These are phyloP conservation scores for Citrullus amarus DNA, from an alignment of 306 rosid species.

Conservation along the genomic window DNA sequence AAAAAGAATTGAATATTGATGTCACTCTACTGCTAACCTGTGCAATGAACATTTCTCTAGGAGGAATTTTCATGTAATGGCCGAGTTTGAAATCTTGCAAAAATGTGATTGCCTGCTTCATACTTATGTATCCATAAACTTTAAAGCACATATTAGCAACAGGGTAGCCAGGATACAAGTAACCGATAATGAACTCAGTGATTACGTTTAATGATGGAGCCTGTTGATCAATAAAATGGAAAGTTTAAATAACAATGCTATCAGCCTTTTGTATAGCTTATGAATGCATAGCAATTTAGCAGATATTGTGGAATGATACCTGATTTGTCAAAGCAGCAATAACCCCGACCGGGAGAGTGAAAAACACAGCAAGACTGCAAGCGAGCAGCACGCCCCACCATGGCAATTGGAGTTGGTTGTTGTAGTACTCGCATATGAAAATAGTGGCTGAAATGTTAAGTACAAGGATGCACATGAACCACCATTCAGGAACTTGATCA, in stretches of 20 bases:
- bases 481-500: constrained; percentile 70
- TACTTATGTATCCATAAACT: constrained; percentile 60
- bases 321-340: constrained; percentile 73
- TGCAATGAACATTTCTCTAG: constrained; percentile 66
- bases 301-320: constrained; percentile 20
- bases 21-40: constrained; percentile 35
- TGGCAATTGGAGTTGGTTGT: constrained; percentile 51
- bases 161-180: constrained; percentile 76
- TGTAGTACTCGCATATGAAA: constrained; percentile 49
- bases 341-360: constrained; percentile 76
- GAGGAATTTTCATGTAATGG: constrained; percentile 93
- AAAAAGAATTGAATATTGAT: neutral
- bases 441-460: constrained; percentile 37
- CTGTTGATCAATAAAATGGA: constrained; percentile 20
- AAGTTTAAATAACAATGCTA: neutral
- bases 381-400: constrained; percentile 89
- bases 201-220: constrained; percentile 48
- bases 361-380: constrained; percentile 41
- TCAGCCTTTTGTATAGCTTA: neutral
- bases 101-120: constrained; percentile 59
- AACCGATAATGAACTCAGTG: constrained; percentile 69
- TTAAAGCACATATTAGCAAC: constrained; percentile 68
- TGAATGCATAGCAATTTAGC: neutral
- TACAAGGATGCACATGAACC: constrained; percentile 58
- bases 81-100: constrained; percentile 86